Evolutionary conservation across 2,329 filamentous ascomycete species (phyloP), one percentile per base, ranked within the genome.

Genomic region (Paradendryphiella salina): DNA sequence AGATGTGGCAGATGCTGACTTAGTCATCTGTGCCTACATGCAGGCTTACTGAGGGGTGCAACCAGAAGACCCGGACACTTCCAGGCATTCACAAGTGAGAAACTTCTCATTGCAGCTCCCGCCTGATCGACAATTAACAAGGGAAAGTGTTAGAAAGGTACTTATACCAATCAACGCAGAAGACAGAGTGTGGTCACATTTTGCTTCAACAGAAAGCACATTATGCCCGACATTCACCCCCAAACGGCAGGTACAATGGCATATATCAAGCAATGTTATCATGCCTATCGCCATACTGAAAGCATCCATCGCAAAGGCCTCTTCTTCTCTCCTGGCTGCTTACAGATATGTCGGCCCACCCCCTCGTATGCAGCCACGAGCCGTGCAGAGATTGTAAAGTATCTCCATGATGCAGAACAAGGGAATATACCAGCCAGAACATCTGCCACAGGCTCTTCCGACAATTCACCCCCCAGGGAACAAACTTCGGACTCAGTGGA

Each of bases 11-110:
- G 21, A 23, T 23, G 21, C 5, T 23, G 17, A 11, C 34, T 21
- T 23, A 21, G 34, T 20, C 34, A 37, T 82, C 80, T 50, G 74
- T 74, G 21, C 71, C 79, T 1, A 76, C 73, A 17, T 71, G 77
- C 20, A 82, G 80, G 55, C 76, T 73, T 35, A 74, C 76, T 15
- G 70, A 23, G 21, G 21, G 21, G 21, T 23, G 4, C 15, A 33
- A 15, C n/a, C 31, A 33, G 31, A 33, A 8, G 33, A 20, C 14
- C 13, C 8, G 14, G 33, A 34, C 3, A 14, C 10, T 1, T 1
- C 6, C 10, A 9, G 15, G 11, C 11, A 20, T 18, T 29, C 31
- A 18, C 6, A 32, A 31, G 5, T 20, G 29, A 13, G 21, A 37
- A 11, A 9, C 20, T 20, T 35, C 8, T 20, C 15, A 15, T 11